phyloP scores from a whole-genome alignment of 148 eudicot species.

The Pharnaceum exiguum region DNA sequence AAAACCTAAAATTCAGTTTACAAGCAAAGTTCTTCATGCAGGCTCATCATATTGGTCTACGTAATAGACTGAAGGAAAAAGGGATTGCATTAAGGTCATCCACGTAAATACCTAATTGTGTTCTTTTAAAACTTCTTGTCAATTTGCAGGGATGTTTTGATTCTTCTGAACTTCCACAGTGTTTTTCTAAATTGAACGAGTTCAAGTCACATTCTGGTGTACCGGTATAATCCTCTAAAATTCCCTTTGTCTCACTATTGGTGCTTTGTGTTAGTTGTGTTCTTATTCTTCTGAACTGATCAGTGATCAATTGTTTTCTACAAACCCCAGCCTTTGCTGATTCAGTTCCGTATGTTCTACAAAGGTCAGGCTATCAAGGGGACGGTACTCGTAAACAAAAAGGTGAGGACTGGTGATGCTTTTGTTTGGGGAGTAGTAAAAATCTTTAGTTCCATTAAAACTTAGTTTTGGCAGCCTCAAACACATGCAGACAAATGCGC shows the following conservation, averaged over 20 bases:
- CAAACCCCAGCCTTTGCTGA: constrained; percentile 64
- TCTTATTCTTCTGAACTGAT: neutral
- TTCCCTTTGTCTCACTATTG: neutral
- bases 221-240: constrained; percentile 36
- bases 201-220: constrained; percentile 22
- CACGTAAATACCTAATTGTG: too few species aligned
- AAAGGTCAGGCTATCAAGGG: constrained; percentile 83
- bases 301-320: constrained; percentile 6
- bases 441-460: too few species aligned
- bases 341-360: constrained; percentile 75
- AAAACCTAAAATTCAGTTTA: too few species aligned
- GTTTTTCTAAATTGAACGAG: constrained; percentile 9
- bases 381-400: constrained; percentile 74
- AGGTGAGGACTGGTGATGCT: too few species aligned
- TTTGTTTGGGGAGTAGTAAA: too few species aligned
- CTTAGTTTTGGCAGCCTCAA: too few species aligned
- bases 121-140: too few species aligned
- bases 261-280: neutral
- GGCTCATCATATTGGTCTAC: too few species aligned
- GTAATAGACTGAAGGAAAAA: too few species aligned
- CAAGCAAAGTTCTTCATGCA: too few species aligned
- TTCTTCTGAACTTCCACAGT: constrained; percentile 12
- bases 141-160: constrained; percentile 22
- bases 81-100: too few species aligned
- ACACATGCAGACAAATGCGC: too few species aligned